Evolutionary conservation across 2,329 filamentous ascomycete species (phyloP), one percentile per base, ranked within the genome.

Genomic region (Aspergillus sp.): DNA sequence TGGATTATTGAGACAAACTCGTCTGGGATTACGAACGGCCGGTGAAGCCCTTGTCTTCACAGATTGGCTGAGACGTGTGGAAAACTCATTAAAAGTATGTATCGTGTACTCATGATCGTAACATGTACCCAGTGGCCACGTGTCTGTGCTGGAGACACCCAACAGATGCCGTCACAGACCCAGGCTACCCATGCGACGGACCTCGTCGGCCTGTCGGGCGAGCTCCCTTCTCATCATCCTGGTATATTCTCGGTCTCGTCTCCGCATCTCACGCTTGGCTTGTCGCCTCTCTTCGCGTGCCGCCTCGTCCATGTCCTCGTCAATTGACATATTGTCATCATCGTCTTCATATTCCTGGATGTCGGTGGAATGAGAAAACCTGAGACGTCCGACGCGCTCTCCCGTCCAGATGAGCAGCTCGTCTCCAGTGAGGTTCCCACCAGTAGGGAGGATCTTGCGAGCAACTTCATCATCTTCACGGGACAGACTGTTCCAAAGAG

Each of bases 381-480:
- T 79, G 17, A 95, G 70, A 53, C 94, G 77, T 0, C 91, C 92
- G 44, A 96, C 75, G 58, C 86, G 86, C 53, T 96, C 91, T 16
- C 91, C 92, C 0, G 91, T 96, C 91, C 91, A 96, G 44, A 96
- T 78, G 3, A 96, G 70, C 11, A 97, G 71, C 61, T 93, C 87
- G 63, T 91, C 85, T 46, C 82, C 71, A 21, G 58, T 66, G 45
- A 76, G 63, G 43, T 71, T 72, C 4, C 63, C 64, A 21, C 72
- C 71, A 44, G 82, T 86, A 2, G 89, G 86, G 2, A 93, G 61
- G 41, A 96, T 83, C 67, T 95, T 95, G 60, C 91, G 83, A 4
- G 88, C 90, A 54, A 94, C 87, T 60, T 94, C 91, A 49, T 79
- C 43, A 76, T 79, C 11, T 74, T 77, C 76, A 76, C 78, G 25